Evolutionary conservation across 2,329 filamentous ascomycete genomes (phyloP).

Genomic region (Blastomyces silverae): DNA sequence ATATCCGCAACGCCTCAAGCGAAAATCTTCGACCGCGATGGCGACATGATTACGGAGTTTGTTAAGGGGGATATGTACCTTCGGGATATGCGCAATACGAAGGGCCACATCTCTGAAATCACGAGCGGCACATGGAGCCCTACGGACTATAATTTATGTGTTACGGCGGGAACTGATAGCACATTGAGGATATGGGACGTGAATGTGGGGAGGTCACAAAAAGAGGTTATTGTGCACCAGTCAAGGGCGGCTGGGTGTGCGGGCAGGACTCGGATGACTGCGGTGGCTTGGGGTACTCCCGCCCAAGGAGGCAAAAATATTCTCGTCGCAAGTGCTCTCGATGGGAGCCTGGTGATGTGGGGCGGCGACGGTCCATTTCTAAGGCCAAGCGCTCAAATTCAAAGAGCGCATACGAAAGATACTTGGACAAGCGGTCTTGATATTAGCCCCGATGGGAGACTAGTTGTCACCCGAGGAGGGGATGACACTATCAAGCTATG

Average conservation of each 20-base stretch:
- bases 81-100: conserved; percentile 94
- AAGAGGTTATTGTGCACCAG: conserved; percentile 92
- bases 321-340: conserved; percentile 73
- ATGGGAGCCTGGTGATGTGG: conserved; percentile 90
- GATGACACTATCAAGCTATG: conserved; percentile 92
- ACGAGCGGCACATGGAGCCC: conserved; percentile 89
- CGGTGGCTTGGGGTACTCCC: conserved; percentile 75
- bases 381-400: conserved; percentile 73
- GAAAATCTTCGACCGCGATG: conserved; percentile 82
- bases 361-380: conserved; percentile 78
- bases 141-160: conserved; percentile 71
- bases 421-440: conserved; percentile 92
- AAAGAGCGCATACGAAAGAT: conserved; percentile 70
- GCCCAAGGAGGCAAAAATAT: conserved; percentile 70
- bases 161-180: conserved; percentile 90
- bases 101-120: conserved; percentile 89
- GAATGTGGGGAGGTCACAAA: conserved; percentile 82
- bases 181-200: conserved; percentile 96
- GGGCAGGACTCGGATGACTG: conserved; percentile 87
- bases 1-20: conserved; percentile 84
- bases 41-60: conserved; percentile 77
- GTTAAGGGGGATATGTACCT: conserved; percentile 98
- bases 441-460: conserved; percentile 80
- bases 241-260: conserved; percentile 81
- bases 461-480: conserved; percentile 84